Conservation (phyloP, 345 rosid genomes). For the Populus tremula region DNA sequence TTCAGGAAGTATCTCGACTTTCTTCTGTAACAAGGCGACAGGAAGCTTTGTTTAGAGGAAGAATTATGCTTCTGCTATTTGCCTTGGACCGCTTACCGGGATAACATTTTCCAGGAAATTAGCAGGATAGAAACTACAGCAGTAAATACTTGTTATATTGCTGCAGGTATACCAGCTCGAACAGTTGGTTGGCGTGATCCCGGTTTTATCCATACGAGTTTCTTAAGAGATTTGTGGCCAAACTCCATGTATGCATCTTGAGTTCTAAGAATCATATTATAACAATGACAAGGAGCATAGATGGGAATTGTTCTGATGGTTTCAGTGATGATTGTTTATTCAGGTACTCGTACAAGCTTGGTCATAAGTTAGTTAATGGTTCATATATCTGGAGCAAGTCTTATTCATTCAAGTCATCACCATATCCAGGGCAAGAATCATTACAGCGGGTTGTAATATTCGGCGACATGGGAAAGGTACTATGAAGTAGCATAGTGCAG, state of each 20-base stretch:
- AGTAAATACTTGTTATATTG: no score
- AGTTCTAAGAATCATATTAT: no score
- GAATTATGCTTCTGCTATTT: no score
- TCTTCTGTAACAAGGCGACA: no score
- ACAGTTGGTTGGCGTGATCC: constrained; percentile 89
- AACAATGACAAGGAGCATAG: no score
- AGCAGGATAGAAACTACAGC: no score
- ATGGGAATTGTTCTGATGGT: no score
- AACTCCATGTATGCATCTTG: constrained; percentile 40
- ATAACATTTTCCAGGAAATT: no score
- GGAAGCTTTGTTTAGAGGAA: no score
- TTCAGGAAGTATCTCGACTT: no score
- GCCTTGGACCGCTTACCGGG: no score
- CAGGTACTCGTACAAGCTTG: constrained; percentile 64
- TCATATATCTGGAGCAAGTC: constrained; percentile 55
- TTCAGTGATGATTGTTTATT: background rate
- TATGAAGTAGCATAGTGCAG: background rate
- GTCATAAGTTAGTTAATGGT: constrained; percentile 51
- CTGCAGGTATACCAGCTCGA: constrained; percentile 66
- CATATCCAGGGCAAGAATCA: constrained; percentile 90
- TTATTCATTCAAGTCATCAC: constrained; percentile 64
- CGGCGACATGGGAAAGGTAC: constrained; percentile 93
- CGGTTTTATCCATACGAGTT: constrained; percentile 74
- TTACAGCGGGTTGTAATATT: constrained; percentile 73
- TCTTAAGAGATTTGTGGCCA: constrained; percentile 77